Base-by-base conservation (phyloP, 2,329 filamentous ascomycete species). In the Aureobasidium pullulans region DNA sequence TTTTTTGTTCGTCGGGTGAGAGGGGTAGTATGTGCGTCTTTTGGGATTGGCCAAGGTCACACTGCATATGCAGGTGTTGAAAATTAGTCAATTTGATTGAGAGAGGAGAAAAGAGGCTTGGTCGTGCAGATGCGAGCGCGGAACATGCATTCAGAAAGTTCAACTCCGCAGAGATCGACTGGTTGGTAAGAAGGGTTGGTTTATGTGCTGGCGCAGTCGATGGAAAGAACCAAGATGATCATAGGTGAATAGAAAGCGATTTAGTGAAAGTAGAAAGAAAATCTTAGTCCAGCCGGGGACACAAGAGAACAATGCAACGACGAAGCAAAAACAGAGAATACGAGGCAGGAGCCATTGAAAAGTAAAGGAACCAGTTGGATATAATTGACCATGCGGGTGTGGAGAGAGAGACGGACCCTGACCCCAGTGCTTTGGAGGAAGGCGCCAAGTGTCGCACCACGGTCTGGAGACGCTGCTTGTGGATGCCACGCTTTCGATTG, bases 41-140 rank as follows among this genome's bases (percentile, higher is more conserved):
- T 42, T 28, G 42, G 53, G 40, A 32, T 37, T 47, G 32, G 31
- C 13, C 28, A 39, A 57, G 54, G 54, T 57, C 15, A 23, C 34
- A 57, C 54, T 57, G 54, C 54, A 57, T 37, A 57, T 57, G 53
- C 53, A 57, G 53, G 42, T 9, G 13, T 36, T 16, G 28, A 29
- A 16, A 46, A 7, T 44, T 56, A 34, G 29, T 46, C 40, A 37
- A 16, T 16, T 37, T 37, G 34, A 52, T 46, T 56, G 52, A 19
- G 46, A 56, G 11, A 37, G 7, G 40, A 29, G 28, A 15, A 46
- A 44, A 46, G 23, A 36, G 40, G 39, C 15, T 34, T 19, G 40
- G n/a, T 54, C 52, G 31, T 56, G 52, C 52, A 46, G 52, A 8
- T 15, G 5, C 46, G 16, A 11, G 36, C 46, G 29, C 15, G 16